phyloP scores from a whole-genome alignment of 2,329 filamentous ascomycete genomes.

The Catunica adiposa region DNA sequence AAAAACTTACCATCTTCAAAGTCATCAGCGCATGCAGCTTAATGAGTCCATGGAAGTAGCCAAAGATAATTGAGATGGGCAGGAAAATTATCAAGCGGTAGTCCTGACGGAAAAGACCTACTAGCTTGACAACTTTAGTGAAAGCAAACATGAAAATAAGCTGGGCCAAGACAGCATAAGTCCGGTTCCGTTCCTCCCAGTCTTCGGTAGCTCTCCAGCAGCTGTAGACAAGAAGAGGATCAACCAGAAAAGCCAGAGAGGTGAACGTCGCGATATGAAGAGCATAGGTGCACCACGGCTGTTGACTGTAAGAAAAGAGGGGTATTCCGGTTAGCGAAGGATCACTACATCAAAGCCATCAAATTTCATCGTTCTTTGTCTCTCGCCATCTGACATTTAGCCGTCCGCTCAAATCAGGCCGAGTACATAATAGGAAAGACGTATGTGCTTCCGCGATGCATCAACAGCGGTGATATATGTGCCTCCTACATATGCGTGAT shows the following conservation, averaged over 20 bases:
- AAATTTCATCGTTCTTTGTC: neutral
- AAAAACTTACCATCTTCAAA: constrained; percentile 55
- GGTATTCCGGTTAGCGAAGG: neutral
- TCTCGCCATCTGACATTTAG: neutral
- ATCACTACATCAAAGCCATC: neutral
- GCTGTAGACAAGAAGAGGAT: constrained; percentile 54
- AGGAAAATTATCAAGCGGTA: constrained; percentile 66
- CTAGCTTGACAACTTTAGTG: constrained; percentile 80
- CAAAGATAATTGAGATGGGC: constrained; percentile 75
- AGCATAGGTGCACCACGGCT: constrained; percentile 86
- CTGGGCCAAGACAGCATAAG: constrained; percentile 42
- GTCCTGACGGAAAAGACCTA: constrained; percentile 72
- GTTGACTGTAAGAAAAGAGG: constrained; percentile 41
- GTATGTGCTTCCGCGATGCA: neutral
- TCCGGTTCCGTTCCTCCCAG: constrained; percentile 36
- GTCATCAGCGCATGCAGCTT: constrained; percentile 79
- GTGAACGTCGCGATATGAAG: constrained; percentile 86
- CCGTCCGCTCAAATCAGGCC: neutral
- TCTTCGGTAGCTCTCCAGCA: constrained; percentile 51
- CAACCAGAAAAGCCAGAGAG: constrained; percentile 66
- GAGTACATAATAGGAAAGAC: neutral
- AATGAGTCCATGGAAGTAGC: constrained; percentile 83
- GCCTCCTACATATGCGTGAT: neutral
- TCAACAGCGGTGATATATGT: neutral
- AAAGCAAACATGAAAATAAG: constrained; percentile 61